phyloP scores from a whole-genome alignment of 768 basidiomycete genomes.

The Pleurotus sapidus region DNA sequence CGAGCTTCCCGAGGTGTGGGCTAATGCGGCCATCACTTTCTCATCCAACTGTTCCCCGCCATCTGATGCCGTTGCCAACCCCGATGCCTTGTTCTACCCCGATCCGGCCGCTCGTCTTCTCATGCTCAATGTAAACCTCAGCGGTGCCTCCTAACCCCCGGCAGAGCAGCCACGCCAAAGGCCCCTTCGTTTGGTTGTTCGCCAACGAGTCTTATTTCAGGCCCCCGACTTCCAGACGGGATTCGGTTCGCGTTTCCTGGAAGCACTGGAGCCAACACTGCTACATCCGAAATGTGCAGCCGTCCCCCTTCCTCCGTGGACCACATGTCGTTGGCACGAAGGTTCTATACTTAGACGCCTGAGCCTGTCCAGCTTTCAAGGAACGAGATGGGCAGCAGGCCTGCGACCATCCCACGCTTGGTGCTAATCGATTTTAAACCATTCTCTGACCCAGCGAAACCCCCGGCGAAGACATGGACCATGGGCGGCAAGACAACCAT shows the following conservation, averaged over 20 bases:
- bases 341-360: constrained; percentile 42
- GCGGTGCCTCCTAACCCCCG: neutral
- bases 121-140: constrained; percentile 37
- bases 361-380: constrained; percentile 21
- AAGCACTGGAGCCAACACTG: constrained; percentile 52
- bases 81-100: constrained; percentile 52
- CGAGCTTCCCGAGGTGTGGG: constrained; percentile 56
- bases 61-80: constrained; percentile 28
- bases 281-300: constrained; percentile 39
- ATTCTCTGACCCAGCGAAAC: constrained; percentile 30
- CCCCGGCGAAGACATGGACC: constrained; percentile 33
- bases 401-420: constrained; percentile 19
- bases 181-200: constrained; percentile 44
- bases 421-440: constrained; percentile 44
- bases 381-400: constrained; percentile 19
- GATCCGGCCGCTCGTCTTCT: constrained; percentile 51
- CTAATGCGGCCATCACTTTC: constrained; percentile 41
- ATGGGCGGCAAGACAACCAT: constrained; percentile 37
- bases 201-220: constrained; percentile 52
- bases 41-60: constrained; percentile 43
- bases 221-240: constrained; percentile 36
- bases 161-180: constrained; percentile 13
- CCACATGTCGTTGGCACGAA: constrained; percentile 46
- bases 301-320: constrained; percentile 27
- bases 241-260: constrained; percentile 49